phyloP scores from a whole-genome alignment of 169 alveolate genomes.

The Eimeria tenella region DNA sequence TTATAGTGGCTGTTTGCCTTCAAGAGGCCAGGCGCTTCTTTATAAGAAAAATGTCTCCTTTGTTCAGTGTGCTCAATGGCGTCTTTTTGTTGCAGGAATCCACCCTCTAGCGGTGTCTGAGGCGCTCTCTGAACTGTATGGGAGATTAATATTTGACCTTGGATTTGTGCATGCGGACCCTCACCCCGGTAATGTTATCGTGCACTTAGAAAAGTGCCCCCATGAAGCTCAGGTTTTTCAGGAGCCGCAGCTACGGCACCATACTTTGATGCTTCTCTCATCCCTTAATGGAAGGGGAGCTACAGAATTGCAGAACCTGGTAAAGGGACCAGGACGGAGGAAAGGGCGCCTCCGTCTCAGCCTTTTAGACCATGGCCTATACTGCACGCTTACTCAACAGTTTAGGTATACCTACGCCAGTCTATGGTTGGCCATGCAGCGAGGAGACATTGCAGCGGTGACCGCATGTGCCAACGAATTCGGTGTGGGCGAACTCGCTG shows the following conservation, averaged over 20 bases:
- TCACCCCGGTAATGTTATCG: slow-evolving; percentile 93
- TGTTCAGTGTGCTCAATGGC: too few species aligned
- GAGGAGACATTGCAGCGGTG: slow-evolving; percentile 69
- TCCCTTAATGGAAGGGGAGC: slow-evolving; percentile 25
- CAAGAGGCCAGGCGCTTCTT: too few species aligned
- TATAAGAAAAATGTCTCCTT: neutral
- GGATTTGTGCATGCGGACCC: slow-evolving; percentile 95
- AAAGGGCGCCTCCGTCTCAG: slow-evolving; percentile 56
- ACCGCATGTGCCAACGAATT: slow-evolving; percentile 61
- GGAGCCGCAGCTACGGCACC: slow-evolving; percentile 9
- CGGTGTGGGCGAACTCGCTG: slow-evolving; percentile 70
- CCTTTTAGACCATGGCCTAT: slow-evolving; percentile 79
- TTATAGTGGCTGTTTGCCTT: too few species aligned
- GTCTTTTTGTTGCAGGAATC: slow-evolving; percentile 59
- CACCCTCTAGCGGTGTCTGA: slow-evolving; percentile 78
- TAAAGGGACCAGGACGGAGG: neutral
- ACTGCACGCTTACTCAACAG: slow-evolving; percentile 65
- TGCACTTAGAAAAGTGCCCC: slow-evolving; percentile 60
- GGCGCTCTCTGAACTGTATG: slow-evolving; percentile 73
- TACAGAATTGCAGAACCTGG: neutral
- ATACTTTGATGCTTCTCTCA: slow-evolving; percentile 21
- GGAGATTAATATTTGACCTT: slow-evolving; percentile 80
- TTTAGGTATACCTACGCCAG: slow-evolving; percentile 77
- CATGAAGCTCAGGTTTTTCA: neutral
- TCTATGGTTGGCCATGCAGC: slow-evolving; percentile 77